Evolutionary conservation across 2,329 filamentous ascomycete genomes (phyloP), one percentile per base, ranked within the genome.

Genomic region (Colletotrichum sp.): DNA sequence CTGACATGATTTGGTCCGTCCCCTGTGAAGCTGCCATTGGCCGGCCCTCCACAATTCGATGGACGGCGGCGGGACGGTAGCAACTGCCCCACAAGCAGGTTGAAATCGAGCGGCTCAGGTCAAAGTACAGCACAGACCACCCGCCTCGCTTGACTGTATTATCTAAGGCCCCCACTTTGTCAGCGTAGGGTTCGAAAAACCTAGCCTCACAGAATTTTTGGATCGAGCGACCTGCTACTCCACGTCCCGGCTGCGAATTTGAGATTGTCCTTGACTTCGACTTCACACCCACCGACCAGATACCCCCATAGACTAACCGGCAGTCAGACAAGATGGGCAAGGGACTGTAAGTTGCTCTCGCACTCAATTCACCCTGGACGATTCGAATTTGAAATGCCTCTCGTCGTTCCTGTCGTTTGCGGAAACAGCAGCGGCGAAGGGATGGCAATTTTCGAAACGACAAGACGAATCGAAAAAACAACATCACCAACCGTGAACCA

Each of bases 241-340:
- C 57, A 72, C 32, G 69, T 62, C 70, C 71, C 16, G 70, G 65
- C 18, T 30, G 36, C 24, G 39, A 62, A 32, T 63, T 30, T 72
- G 69, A 64, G 30, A 49, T 13, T 21, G 57, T 39, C 32, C 16
- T 36, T 7, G 55, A 57, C 16, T 69, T 28, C 52, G 24, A 69
- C 69, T 64, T 73, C 73, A 73, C 73, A 76, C 69, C 73, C 73
- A 76, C 70, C 73, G 73, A 76, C 73, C 73, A 76, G 73, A 76
- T 69, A 76, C 59, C 73, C 70, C 73, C 73, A 76, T 73, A 76
- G 73, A 73, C 73, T 76, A 76, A 76, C 60, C 71, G 75, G 72
- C 75, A 77, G 72, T 77, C 81, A 84, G 86, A 84, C 84, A 93
- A 86, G 83, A 93, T 93, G 91, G 91, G 89, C 86, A 90, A 91